Evolutionary conservation across 768 basidiomycete genomes (phyloP), one percentile per base, ranked within the genome.

Genomic region (Termitomyces sp.): DNA sequence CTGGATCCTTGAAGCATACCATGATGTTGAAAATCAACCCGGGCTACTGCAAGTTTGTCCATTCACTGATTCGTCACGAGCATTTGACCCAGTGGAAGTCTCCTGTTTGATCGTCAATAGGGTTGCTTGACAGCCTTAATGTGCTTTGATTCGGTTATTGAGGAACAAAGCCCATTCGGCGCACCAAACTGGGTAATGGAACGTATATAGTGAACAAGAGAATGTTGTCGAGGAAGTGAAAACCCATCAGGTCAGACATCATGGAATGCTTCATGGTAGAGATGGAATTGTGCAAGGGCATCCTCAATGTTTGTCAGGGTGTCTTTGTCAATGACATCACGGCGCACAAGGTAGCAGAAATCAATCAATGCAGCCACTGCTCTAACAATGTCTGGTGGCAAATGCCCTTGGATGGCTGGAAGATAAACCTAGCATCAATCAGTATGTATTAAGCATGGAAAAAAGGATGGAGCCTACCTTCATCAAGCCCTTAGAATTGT

Each of bases 401-500:
- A n/a, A n/a, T n/a, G n/a, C n/a, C n/a, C n/a, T n/a, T n/a, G n/a
- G n/a, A n/a, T n/a, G n/a, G n/a, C n/a, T n/a, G n/a, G n/a, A n/a
- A 42, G 40, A 42, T 42, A 42, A 18, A 42, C 40, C 40, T 42
- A 20, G 3, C 20, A 20, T 14, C 40, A 47, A 46, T 50, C 2
- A 50, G 59, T 26, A 37, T 26, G 3, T 4, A 32, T 32, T 6
- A 32, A 32, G 32, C 32, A 32, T 6, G 32, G 6, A 6, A 6
- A 6, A 32, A 32, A 4, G 32, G 32, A 32, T 32, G 32, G 32
- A 4, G 32, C 32, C 4, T 27, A 39, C 71, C 65, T 73, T 74
- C 69, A 73, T 73, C 1, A 74, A 45, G 0, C 61, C 68, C 32
- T 72, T 73, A 0, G 68, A 73, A 20, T 53, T n/a, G 16, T 69